Conservation (phyloP, 2,329 filamentous ascomycete species). For the Fusarium sp. region DNA sequence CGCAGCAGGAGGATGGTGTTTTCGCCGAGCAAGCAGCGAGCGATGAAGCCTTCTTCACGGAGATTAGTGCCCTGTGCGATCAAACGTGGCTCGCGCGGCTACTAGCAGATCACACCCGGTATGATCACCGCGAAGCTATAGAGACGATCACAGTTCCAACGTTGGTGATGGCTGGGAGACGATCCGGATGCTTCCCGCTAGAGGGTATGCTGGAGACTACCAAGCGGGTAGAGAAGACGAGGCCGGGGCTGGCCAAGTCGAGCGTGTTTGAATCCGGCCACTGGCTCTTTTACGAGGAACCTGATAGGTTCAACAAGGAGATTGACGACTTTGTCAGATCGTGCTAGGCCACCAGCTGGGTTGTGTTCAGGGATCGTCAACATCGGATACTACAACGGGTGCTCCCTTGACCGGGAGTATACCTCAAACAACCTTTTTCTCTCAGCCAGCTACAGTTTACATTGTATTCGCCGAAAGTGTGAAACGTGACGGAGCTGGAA, state of each 20-base stretch:
- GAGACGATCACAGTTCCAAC: conserved; percentile 42
- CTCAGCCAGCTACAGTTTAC: background rate
- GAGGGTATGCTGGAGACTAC: conserved; percentile 45
- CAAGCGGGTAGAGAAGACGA: conserved; percentile 34
- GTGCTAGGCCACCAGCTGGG: conserved; percentile 16
- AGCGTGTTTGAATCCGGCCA: conserved; percentile 44
- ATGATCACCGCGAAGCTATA: conserved; percentile 43
- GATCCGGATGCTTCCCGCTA: conserved; percentile 44
- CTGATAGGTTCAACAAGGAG: conserved; percentile 42
- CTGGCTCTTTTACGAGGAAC: conserved; percentile 45
- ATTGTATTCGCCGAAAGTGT: background rate
- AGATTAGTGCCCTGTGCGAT: conserved; percentile 43
- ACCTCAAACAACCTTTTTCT: background rate
- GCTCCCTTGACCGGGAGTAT: background rate
- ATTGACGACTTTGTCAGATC: conserved; percentile 36
- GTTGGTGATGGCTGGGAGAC: conserved; percentile 42
- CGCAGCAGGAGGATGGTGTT: conserved; percentile 31
- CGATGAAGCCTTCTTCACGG: conserved; percentile 43
- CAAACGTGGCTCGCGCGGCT: conserved; percentile 44
- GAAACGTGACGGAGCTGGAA: background rate
- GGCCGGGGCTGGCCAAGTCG: conserved; percentile 33
- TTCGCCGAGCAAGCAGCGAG: conserved; percentile 37
- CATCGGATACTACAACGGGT: background rate
- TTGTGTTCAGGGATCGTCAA: background rate
- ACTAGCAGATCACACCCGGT: conserved; percentile 43